Conservation (phyloP, 2,329 filamentous ascomycete species). For the Phoma herbarum region DNA sequence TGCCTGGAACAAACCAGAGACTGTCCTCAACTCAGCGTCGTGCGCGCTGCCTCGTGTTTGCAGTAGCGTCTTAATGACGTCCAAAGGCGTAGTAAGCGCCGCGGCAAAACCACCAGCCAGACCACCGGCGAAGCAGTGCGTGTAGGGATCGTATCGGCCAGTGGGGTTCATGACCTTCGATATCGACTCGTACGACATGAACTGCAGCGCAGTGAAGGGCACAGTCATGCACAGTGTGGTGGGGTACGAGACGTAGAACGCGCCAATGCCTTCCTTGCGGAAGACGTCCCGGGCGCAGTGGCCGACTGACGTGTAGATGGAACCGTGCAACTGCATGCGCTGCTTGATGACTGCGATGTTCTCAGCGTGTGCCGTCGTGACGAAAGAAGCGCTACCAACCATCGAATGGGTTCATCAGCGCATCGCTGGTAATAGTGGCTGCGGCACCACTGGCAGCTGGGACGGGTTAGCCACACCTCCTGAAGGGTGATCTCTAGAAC, state of each 20-base stretch:
- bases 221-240: slow-evolving; percentile 99
- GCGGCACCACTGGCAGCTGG: slow-evolving; percentile 90
- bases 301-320: slow-evolving; percentile 84
- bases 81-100: slow-evolving; percentile 92
- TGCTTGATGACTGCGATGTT: slow-evolving; percentile 86
- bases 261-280: slow-evolving; percentile 82
- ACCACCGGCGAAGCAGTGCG: slow-evolving; percentile 91
- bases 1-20: slow-evolving; percentile 81
- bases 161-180: slow-evolving; percentile 91
- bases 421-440: slow-evolving; percentile 96
- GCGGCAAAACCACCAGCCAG: slow-evolving; percentile 93
- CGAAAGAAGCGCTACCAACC: slow-evolving; percentile 64
- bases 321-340: slow-evolving; percentile 97
- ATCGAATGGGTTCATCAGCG: slow-evolving; percentile 99
- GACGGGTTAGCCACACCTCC: slow-evolving; percentile 47
- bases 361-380: slow-evolving; percentile 28
- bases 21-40: slow-evolving; percentile 83
- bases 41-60: slow-evolving; percentile 88
- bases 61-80: slow-evolving; percentile 97
- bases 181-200: slow-evolving; percentile 96
- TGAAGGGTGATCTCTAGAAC: not conserved
- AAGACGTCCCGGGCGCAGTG: slow-evolving; percentile 92
- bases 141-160: slow-evolving; percentile 88
- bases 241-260: slow-evolving; percentile 98
- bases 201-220: slow-evolving; percentile 95